Evolutionary conservation across 768 basidiomycete species (phyloP).

Genomic region (Cystoderma amianthinum): DNA sequence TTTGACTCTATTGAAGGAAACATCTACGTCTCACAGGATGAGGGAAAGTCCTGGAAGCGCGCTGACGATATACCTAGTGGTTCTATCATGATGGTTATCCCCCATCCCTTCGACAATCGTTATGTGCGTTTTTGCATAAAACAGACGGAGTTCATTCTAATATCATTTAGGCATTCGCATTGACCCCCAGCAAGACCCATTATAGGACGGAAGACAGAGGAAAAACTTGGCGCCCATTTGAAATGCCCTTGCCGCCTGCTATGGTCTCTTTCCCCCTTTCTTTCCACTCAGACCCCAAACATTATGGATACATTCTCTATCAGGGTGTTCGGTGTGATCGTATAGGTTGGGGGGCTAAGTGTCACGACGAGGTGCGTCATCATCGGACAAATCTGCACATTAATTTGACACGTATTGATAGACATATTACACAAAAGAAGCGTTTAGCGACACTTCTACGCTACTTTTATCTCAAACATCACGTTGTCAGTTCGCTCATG

Average conservation of each 20-base stretch:
- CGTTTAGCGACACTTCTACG: slow-evolving; percentile 57
- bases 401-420: slow-evolving; percentile 20
- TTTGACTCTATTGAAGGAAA: slow-evolving; percentile 67
- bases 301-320: slow-evolving; percentile 72
- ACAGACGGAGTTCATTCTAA: not conserved
- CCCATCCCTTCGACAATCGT: slow-evolving; percentile 80
- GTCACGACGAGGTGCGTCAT: slow-evolving; percentile 64
- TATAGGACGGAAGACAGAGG: slow-evolving; percentile 89
- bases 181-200: slow-evolving; percentile 70
- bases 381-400: slow-evolving; percentile 2
- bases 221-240: slow-evolving; percentile 79
- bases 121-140: slow-evolving; percentile 41
- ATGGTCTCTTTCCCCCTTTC: slow-evolving; percentile 61
- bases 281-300: slow-evolving; percentile 76
- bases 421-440: slow-evolving; percentile 87
- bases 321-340: slow-evolving; percentile 64
- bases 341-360: slow-evolving; percentile 46
- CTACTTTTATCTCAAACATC: slow-evolving; percentile 65
- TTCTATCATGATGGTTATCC: slow-evolving; percentile 63
- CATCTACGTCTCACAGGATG: slow-evolving; percentile 77
- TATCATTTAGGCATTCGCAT: slow-evolving; percentile 67
- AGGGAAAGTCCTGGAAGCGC: slow-evolving; percentile 67
- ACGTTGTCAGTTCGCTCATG: slow-evolving; percentile 86
- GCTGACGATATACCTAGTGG: slow-evolving; percentile 49
- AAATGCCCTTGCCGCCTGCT: slow-evolving; percentile 55